Conservation (phyloP, 345 rosid genomes). For the Adansonia digitata region DNA sequence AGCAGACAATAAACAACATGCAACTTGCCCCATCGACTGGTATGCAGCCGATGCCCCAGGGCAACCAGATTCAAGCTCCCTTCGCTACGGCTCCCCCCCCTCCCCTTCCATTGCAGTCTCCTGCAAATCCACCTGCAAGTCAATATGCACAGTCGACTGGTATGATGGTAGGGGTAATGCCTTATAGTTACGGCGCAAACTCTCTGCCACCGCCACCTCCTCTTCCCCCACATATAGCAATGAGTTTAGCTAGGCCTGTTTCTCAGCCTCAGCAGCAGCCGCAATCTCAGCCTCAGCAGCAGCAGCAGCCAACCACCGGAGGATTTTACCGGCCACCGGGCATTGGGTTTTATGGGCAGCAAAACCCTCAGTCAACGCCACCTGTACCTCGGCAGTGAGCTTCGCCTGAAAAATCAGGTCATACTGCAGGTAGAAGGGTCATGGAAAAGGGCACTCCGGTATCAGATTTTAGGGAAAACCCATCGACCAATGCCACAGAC, state of each 20-base stretch:
- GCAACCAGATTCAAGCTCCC: conserved; percentile 45
- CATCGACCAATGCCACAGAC: not conserved
- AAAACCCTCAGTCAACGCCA: conserved; percentile 49
- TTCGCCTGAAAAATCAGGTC: not conserved
- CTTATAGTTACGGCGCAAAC: conserved; percentile 46
- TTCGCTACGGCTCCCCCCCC: conserved; percentile 41
- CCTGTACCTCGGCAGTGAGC: conserved; percentile 55
- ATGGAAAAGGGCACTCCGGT: not conserved
- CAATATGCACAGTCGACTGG: conserved; percentile 50
- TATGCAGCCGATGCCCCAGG: conserved; percentile 40
- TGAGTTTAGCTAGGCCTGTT: conserved; percentile 49
- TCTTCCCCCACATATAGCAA: conserved; percentile 49
- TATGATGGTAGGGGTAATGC: conserved; percentile 49
- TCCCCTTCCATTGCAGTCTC: conserved; percentile 29
- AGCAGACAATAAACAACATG: conserved; percentile 29
- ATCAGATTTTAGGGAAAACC: conserved; percentile 13
- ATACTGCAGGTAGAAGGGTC: not conserved
- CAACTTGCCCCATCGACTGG: conserved; percentile 27
- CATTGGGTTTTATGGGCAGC: conserved; percentile 62
- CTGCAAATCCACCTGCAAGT: conserved; percentile 37
- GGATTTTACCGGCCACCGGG: conserved; percentile 68
- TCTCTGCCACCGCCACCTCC: conserved; percentile 60
- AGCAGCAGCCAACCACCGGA: conserved; percentile 38
- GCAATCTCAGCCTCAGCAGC: conserved; percentile 27
- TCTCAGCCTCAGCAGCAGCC: conserved; percentile 34